These are phyloP conservation scores for Colletotrichum brevisporum DNA, from an alignment of 2,329 filamentous ascomycete species.

Conservation along the genomic window DNA sequence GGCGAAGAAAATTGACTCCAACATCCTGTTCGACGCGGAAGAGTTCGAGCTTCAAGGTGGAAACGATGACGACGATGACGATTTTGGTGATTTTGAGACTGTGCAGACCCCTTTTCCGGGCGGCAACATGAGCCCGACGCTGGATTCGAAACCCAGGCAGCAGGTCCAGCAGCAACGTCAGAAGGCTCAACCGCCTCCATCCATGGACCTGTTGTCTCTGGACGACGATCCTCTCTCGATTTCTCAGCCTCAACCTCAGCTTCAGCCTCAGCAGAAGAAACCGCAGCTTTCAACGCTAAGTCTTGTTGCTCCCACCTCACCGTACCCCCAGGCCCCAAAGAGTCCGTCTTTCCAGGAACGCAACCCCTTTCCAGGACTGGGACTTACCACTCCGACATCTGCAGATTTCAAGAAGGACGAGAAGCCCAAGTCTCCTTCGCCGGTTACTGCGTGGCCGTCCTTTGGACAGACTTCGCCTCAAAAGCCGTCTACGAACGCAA, in stretches of 20 bases:
- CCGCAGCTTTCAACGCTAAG: constrained; percentile 52
- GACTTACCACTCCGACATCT: constrained; percentile 59
- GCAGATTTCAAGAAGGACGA: constrained; percentile 50
- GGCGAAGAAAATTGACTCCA: constrained; percentile 53
- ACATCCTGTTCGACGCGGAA: constrained; percentile 77
- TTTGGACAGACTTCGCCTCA: constrained; percentile 44
- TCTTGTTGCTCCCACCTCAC: constrained; percentile 48
- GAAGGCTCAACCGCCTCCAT: constrained; percentile 43
- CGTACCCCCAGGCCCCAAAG: constrained; percentile 63
- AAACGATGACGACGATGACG: constrained; percentile 61
- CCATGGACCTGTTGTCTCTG: constrained; percentile 59
- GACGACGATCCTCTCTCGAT: constrained; percentile 47
- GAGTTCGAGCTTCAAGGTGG: constrained; percentile 61
- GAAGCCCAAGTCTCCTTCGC: constrained; percentile 54
- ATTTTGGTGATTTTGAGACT: constrained; percentile 74
- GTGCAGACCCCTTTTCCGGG: constrained; percentile 47
- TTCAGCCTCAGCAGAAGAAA: constrained; percentile 45
- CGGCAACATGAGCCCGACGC: constrained; percentile 17
- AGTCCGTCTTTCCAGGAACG: constrained; percentile 68
- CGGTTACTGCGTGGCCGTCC: constrained; percentile 63
- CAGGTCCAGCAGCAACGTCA: constrained; percentile 43
- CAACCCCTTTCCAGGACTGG: constrained; percentile 66
- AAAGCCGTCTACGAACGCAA: constrained; percentile 18
- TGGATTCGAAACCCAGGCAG: constrained; percentile 41
- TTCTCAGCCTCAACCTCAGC: constrained; percentile 45